Percentiles rank a stretch among this genome's conserved stretches.
Evolutionary conservation across 805 yeast species (phyloP).

Genomic region (Saitoella complicata): DNA sequence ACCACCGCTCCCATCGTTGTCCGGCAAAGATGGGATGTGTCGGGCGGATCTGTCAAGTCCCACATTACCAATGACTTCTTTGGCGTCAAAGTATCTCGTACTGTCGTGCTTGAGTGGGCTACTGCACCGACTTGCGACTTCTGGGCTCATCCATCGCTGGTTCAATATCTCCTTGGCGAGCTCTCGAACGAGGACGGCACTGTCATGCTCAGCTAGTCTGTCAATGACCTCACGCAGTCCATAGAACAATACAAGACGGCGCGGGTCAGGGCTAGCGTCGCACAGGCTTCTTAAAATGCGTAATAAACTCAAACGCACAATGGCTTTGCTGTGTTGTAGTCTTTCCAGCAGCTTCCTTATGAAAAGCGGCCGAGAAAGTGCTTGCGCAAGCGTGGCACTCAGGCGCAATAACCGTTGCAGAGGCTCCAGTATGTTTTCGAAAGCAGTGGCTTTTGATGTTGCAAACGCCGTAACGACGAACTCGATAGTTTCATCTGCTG

Average conservation of each 20-base stretch:
- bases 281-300: conserved; percentile 8
- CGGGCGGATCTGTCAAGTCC: too few relatives aligned
- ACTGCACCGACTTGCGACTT: too few relatives aligned
- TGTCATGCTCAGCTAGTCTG: conserved; percentile 4
- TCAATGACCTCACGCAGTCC: conserved; percentile 3
- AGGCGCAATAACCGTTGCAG: conserved; percentile 9
- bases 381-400: conserved; percentile 8
- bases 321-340: conserved; percentile 7
- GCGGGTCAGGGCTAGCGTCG: conserved; percentile 3
- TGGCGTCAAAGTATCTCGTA: too few relatives aligned
- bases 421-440: conserved; percentile 12
- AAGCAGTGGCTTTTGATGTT: conserved; percentile 7
- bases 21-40: too few relatives aligned
- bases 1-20: too few relatives aligned
- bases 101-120: too few relatives aligned
- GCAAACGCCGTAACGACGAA: conserved; percentile 11
- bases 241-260: conserved; percentile 1
- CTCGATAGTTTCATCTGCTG: conserved; percentile 3
- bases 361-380: conserved; percentile 5
- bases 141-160: background rate
- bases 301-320: conserved; percentile 9
- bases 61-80: too few relatives aligned
- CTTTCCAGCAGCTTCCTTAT: conserved; percentile 7
- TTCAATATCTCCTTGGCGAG: conserved; percentile 12
- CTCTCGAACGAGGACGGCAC: conserved; percentile 11